These are phyloP conservation scores for Graphiopsis chlorocephala DNA, from an alignment of 2,329 filamentous ascomycete species.

Conservation along the genomic window DNA sequence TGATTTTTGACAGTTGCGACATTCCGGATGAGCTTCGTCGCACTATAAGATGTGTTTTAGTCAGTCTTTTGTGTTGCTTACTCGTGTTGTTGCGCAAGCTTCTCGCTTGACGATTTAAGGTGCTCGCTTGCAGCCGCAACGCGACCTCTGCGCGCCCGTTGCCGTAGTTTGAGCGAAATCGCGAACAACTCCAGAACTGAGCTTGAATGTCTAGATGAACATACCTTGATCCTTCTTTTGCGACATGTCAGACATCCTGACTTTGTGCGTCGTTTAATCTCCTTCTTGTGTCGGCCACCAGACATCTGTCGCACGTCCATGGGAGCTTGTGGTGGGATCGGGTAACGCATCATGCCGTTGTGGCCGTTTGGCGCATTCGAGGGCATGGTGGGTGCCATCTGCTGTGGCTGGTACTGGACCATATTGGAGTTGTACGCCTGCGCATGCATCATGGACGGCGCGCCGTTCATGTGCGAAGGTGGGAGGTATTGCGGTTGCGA, in stretches of 20 bases:
- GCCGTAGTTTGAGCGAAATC: not conserved
- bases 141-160: slow-evolving; percentile 9
- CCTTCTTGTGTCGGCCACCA: slow-evolving; percentile 65
- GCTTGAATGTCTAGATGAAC: slow-evolving; percentile 23
- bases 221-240: slow-evolving; percentile 69
- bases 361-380: slow-evolving; percentile 25
- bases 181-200: not conserved
- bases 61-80: slow-evolving; percentile 4
- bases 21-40: slow-evolving; percentile 90
- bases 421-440: slow-evolving; percentile 26
- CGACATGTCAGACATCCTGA: slow-evolving; percentile 55
- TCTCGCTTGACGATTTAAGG: slow-evolving; percentile 15
- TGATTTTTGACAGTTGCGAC: slow-evolving; percentile 85
- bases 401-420: slow-evolving; percentile 26
- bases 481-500: slow-evolving; percentile 25
- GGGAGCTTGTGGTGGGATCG: slow-evolving; percentile 50
- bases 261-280: slow-evolving; percentile 69
- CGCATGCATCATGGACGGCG: slow-evolving; percentile 23
- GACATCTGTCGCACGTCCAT: slow-evolving; percentile 52
- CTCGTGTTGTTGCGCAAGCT: slow-evolving; percentile 8
- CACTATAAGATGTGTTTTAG: slow-evolving; percentile 59
- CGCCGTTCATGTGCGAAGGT: slow-evolving; percentile 22
- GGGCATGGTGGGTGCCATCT: slow-evolving; percentile 25
- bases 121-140: slow-evolving; percentile 17
- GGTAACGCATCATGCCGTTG: slow-evolving; percentile 50